Percentiles rank a stretch among this genome's conserved stretches.
Conservation (phyloP, 1,284 basidiomycete species). For the Cerrena zonata region DNA sequence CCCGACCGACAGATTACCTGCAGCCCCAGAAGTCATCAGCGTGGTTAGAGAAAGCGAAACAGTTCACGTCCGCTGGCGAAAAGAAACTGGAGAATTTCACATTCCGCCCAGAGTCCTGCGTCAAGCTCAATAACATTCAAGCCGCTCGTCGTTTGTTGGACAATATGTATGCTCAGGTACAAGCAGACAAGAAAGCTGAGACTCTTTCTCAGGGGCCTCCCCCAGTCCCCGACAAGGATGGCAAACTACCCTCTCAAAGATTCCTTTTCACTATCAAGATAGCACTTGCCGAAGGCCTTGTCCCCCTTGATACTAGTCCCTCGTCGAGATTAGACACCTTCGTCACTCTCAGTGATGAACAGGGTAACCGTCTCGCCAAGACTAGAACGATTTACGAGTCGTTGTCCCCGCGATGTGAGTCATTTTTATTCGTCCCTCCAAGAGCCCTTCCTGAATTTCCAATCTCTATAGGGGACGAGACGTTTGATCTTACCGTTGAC, state of each 20-base stretch:
- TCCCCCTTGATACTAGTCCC: slow-evolving; percentile 66
- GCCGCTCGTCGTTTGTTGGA: slow-evolving; percentile 87
- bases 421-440: background rate
- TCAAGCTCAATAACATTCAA: slow-evolving; percentile 97
- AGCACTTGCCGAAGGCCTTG: slow-evolving; percentile 80
- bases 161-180: slow-evolving; percentile 87
- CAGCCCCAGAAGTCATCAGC: slow-evolving; percentile 83
- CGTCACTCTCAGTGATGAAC: slow-evolving; percentile 73
- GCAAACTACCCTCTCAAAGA: slow-evolving; percentile 42
- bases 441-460: slow-evolving; percentile 5
- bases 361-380: slow-evolving; percentile 86
- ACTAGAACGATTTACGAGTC: slow-evolving; percentile 95
- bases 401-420: slow-evolving; percentile 80
- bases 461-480: slow-evolving; percentile 77
- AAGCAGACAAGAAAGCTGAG: slow-evolving; percentile 83
- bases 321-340: slow-evolving; percentile 81
- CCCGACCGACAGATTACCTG: slow-evolving; percentile 67
- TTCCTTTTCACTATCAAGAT: slow-evolving; percentile 95
- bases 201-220: slow-evolving; percentile 55
- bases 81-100: slow-evolving; percentile 92
- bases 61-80: slow-evolving; percentile 67
- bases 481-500: slow-evolving; percentile 89
- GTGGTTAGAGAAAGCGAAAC: slow-evolving; percentile 91
- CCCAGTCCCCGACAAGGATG: slow-evolving; percentile 60
- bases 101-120: slow-evolving; percentile 88